These are phyloP conservation scores for Seiridium unicorne DNA, from an alignment of 2,329 filamentous ascomycete genomes.

Conservation along the genomic window DNA sequence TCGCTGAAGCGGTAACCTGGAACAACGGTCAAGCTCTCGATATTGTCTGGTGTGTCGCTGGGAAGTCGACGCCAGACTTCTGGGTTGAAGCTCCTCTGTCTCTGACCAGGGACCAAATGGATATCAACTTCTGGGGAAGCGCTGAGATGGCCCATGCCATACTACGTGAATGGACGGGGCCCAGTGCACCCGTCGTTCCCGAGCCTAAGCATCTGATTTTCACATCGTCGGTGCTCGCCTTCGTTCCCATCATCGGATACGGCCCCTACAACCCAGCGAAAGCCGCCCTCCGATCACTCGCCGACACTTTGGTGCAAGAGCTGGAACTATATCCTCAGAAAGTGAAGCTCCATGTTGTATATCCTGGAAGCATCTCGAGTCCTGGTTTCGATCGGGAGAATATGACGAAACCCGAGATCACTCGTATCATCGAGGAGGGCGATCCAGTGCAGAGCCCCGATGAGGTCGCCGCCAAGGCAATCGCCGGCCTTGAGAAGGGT, in stretches of 20 bases:
- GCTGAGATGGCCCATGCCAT: conserved; percentile 83
- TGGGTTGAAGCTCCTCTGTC: conserved; percentile 73
- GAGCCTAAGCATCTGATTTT: conserved; percentile 79
- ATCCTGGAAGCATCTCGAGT: conserved; percentile 78
- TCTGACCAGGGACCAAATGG: conserved; percentile 75
- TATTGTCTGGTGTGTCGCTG: conserved; percentile 89
- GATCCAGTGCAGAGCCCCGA: conserved; percentile 79
- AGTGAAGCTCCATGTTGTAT: conserved; percentile 78
- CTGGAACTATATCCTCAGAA: conserved; percentile 81
- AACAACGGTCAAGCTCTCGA: conserved; percentile 74
- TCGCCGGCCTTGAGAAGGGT: conserved; percentile 76
- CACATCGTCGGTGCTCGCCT: conserved; percentile 74
- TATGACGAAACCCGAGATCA: conserved; percentile 75
- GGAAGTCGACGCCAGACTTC: conserved; percentile 69
- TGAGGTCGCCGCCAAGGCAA: conserved; percentile 67
- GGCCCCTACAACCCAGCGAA: conserved; percentile 81
- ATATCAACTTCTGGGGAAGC: conserved; percentile 86
- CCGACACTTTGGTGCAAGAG: conserved; percentile 82
- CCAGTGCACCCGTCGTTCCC: conserved; percentile 39
- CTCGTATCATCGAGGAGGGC: conserved; percentile 74
- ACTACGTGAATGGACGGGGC: conserved; percentile 70
- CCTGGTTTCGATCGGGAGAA: conserved; percentile 78
- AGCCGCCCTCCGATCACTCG: conserved; percentile 77
- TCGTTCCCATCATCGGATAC: conserved; percentile 80
- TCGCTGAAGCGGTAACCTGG: conserved; percentile 74